These are phyloP conservation scores for Solanum sejunctum DNA, from an alignment of 257 asterid species.

Conservation along the genomic window DNA sequence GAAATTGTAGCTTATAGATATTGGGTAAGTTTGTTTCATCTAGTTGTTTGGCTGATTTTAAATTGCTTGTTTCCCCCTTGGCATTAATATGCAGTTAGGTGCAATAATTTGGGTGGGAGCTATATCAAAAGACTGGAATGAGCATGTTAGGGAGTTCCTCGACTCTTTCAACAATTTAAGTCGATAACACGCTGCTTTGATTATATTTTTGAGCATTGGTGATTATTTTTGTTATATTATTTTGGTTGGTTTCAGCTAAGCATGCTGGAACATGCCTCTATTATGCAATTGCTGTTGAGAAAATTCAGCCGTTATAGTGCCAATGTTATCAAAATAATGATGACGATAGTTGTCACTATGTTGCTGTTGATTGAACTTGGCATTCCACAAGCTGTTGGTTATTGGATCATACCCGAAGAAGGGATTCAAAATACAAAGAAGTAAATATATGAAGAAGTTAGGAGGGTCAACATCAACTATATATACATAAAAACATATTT, in stretches of 20 bases:
- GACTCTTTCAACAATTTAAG: neutral
- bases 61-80: neutral
- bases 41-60: neutral
- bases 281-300: neutral
- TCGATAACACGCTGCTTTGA: neutral
- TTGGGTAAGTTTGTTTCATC: constrained; percentile 50
- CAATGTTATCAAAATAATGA: neutral
- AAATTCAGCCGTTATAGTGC: neutral
- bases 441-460: neutral
- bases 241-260: neutral
- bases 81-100: neutral
- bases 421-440: neutral
- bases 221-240: neutral
- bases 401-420: neutral
- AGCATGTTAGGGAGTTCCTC: neutral
- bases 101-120: too few species aligned
- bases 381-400: neutral
- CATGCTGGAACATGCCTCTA: neutral
- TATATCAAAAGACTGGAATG: neutral
- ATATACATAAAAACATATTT: neutral
- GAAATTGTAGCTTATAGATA: constrained; percentile 77
- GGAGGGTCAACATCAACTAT: neutral
- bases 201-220: neutral
- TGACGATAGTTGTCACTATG: neutral
- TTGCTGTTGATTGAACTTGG: neutral